phyloP scores from a whole-genome alignment of 2,329 filamentous ascomycete species.

The Ceratocystiopsis sp. region DNA sequence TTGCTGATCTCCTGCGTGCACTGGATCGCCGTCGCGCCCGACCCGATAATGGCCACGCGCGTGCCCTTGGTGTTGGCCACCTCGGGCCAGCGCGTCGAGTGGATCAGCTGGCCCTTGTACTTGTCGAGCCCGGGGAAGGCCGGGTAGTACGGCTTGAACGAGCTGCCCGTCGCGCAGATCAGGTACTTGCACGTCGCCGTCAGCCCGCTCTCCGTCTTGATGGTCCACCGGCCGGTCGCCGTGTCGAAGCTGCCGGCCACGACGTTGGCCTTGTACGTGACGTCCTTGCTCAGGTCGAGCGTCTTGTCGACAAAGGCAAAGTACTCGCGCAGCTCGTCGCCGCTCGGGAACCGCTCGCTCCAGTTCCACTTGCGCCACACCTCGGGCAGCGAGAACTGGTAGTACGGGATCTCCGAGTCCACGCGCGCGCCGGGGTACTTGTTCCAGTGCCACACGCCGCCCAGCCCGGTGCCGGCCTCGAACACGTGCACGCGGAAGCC shows the following conservation, averaged over 20 bases:
- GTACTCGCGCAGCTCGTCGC: constrained; percentile 25
- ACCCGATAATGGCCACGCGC: constrained; percentile 10
- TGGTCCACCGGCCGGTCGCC: constrained; percentile 21
- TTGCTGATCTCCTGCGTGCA: constrained; percentile 16
- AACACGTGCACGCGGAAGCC: constrained; percentile 20
- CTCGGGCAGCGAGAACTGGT: constrained; percentile 20
- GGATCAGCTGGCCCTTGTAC: constrained; percentile 6
- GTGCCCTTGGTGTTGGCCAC: constrained; percentile 4
- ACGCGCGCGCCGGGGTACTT: constrained; percentile 25
- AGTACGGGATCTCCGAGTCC: constrained; percentile 19
- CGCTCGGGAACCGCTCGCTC: constrained; percentile 21
- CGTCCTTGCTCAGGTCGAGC: constrained; percentile 25
- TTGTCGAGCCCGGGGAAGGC: constrained; percentile 12
- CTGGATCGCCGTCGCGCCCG: constrained; percentile 10
- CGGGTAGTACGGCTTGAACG: constrained; percentile 25
- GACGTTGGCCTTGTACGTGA: constrained; percentile 26
- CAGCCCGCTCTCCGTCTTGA: constrained; percentile 24
- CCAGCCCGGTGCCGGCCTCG: constrained; percentile 20
- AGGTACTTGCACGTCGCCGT: constrained; percentile 24
- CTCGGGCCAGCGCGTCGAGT: constrained; percentile 8
- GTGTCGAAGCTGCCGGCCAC: constrained; percentile 23
- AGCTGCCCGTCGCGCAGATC: constrained; percentile 27
- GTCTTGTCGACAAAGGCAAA: constrained; percentile 28
- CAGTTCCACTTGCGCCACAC: constrained; percentile 28
- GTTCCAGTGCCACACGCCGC: constrained; percentile 28